phyloP scores from a whole-genome alignment of 306 rosid species.

The Alnus glutinosa region DNA sequence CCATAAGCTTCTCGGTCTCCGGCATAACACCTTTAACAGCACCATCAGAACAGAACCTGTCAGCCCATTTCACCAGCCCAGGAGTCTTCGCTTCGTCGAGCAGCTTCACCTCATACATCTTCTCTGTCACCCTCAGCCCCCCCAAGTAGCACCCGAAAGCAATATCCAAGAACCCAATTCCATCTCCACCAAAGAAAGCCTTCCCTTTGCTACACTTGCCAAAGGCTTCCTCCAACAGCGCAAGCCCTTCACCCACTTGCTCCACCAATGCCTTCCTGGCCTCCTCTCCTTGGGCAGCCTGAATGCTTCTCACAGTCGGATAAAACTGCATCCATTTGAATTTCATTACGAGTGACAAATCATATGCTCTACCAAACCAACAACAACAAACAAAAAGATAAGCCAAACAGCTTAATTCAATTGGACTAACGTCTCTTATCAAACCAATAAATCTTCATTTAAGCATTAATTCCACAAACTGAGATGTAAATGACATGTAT shows the following conservation, averaged over 20 bases:
- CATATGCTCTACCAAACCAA: not conserved
- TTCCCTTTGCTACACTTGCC: slow-evolving; percentile 49
- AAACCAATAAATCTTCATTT: no score
- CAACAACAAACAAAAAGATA: no score
- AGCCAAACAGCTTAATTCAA: no score
- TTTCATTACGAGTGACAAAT: not conserved
- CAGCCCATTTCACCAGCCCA: slow-evolving; percentile 49
- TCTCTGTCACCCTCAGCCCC: slow-evolving; percentile 49
- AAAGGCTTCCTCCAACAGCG: slow-evolving; percentile 46
- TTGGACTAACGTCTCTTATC: no score
- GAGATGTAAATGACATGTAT: no score
- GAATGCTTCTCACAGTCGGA: slow-evolving; percentile 38
- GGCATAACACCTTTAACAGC: slow-evolving; percentile 55
- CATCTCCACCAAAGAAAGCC: slow-evolving; percentile 51
- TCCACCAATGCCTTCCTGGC: slow-evolving; percentile 35
- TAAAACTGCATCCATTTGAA: slow-evolving; percentile 39
- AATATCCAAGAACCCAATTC: slow-evolving; percentile 56
- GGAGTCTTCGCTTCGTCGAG: slow-evolving; percentile 45
- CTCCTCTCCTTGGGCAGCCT: slow-evolving; percentile 36
- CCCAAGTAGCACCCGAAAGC: slow-evolving; percentile 57
- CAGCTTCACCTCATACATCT: slow-evolving; percentile 34
- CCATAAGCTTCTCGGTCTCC: slow-evolving; percentile 49
- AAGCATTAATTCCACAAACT: no score
- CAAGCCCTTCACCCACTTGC: slow-evolving; percentile 35
- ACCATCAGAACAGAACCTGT: slow-evolving; percentile 31